Conservation (phyloP, 176 grass and related monocot genomes). For the Stipa capillata region DNA sequence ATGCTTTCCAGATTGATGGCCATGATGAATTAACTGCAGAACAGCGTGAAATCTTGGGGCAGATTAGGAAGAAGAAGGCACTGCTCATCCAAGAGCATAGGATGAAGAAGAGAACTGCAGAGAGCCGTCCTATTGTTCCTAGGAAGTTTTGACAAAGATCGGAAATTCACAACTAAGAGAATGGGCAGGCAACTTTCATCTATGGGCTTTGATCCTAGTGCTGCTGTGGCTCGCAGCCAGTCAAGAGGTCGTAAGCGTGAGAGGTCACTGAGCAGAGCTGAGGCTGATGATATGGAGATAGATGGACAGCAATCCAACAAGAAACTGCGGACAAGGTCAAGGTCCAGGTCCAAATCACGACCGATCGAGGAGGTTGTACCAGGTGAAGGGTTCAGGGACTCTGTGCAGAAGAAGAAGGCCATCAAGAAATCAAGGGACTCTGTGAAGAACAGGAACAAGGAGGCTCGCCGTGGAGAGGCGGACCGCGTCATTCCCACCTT, state of each 20-base stretch:
- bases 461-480: slow-evolving; percentile 68
- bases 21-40: slow-evolving; percentile 47
- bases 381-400: slow-evolving; percentile 67
- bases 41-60: slow-evolving; percentile 39
- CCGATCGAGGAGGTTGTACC: slow-evolving; percentile 44
- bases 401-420: slow-evolving; percentile 56
- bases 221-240: slow-evolving; percentile 31
- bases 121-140: slow-evolving; percentile 72
- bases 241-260: slow-evolving; percentile 66
- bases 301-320: slow-evolving; percentile 54
- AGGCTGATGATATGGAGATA: slow-evolving; percentile 48
- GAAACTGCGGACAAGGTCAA: slow-evolving; percentile 28
- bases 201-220: slow-evolving; percentile 45
- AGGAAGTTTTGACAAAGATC: slow-evolving; percentile 52
- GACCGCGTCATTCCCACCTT: slow-evolving; percentile 76
- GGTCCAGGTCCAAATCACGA: slow-evolving; percentile 40
- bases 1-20: slow-evolving; percentile 60
- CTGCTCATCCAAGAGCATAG: slow-evolving; percentile 71
- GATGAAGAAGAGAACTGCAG: slow-evolving; percentile 85
- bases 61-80: slow-evolving; percentile 63
- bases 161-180: slow-evolving; percentile 35
- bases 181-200: slow-evolving; percentile 41
- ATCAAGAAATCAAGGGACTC: slow-evolving; percentile 45
- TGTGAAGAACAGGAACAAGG: slow-evolving; percentile 63
- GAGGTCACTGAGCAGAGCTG: slow-evolving; percentile 52